phyloP scores from a whole-genome alignment of 2,329 filamentous ascomycete species.

The Trichoderma breve region DNA sequence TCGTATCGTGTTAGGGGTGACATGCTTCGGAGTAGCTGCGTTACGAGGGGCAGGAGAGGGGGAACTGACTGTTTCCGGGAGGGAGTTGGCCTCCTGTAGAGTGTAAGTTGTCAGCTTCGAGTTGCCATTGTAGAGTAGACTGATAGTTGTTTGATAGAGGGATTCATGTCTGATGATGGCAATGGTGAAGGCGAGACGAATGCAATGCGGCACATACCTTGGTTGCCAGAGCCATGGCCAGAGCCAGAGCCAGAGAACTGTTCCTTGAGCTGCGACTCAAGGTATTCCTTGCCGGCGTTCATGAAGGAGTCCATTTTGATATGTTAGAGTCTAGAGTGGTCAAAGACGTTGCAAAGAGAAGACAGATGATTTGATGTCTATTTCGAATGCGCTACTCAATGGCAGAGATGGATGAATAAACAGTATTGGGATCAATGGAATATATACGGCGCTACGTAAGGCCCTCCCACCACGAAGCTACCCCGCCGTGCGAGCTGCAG shows the following conservation, averaged over 20 bases:
- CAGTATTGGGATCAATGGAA: neutral
- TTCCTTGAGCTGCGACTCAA: slow-evolving; percentile 34
- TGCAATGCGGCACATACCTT: slow-evolving; percentile 10
- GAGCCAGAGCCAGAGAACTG: slow-evolving; percentile 21
- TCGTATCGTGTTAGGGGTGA: neutral
- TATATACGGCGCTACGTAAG: slow-evolving; percentile 1
- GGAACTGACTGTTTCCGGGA: slow-evolving; percentile 23
- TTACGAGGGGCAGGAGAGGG: neutral
- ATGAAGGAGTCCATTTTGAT: slow-evolving; percentile 40
- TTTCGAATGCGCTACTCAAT: neutral
- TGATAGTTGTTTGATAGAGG: neutral
- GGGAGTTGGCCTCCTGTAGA: slow-evolving; percentile 13
- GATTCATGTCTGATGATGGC: slow-evolving; percentile 23
- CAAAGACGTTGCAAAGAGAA: neutral
- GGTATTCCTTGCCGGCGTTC: slow-evolving; percentile 39
- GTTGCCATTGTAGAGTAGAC: neutral
- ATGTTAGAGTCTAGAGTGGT: neutral
- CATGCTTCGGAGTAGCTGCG: neutral
- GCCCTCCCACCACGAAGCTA: neutral
- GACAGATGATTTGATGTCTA: neutral
- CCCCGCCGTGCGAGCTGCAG: slow-evolving; percentile 13
- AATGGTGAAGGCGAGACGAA: neutral
- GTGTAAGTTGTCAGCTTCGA: neutral
- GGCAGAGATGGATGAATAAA: neutral
- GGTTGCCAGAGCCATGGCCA: neutral